These are phyloP conservation scores for Nicotiana undulata DNA, from an alignment of 257 asterid genomes.

Conservation along the genomic window DNA sequence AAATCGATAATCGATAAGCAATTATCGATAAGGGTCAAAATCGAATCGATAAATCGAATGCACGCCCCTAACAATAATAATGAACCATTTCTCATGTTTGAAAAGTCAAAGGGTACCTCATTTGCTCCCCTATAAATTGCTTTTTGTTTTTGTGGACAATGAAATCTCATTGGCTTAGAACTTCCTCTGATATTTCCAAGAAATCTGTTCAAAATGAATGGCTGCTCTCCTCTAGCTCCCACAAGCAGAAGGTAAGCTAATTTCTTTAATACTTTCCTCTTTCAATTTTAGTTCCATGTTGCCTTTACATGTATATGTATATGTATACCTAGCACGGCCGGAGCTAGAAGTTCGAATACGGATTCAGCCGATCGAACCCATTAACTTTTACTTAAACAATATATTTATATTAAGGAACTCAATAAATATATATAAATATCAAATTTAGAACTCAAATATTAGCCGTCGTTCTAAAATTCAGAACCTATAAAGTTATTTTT, in stretches of 20 bases:
- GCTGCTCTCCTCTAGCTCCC: conserved; percentile 1
- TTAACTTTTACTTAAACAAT: not conserved
- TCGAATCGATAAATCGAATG: no score
- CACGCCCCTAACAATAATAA: not conserved
- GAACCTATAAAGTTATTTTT: no score
- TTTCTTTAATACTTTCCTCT: not conserved
- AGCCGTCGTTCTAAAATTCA: no score
- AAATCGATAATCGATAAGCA: no score
- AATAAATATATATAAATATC: not conserved
- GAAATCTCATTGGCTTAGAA: conserved; percentile 1
- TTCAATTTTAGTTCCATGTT: not conserved
- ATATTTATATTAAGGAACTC: not conserved
- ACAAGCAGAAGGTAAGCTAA: conserved; percentile 11
- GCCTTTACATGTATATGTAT: no score
- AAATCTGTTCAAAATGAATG: conserved; percentile 12
- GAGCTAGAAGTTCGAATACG: no score
- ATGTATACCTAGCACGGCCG: no score
- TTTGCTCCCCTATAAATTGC: not conserved
- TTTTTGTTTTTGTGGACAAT: no score
- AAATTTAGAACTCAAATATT: no score
- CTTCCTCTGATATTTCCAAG: not conserved
- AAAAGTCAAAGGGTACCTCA: not conserved
- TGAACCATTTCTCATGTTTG: not conserved
- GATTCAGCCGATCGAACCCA: fast-evolving
- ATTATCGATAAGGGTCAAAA: no score